Base-by-base conservation (phyloP, 495 filamentous ascomycete species). In the Podospora pseudoanserina region DNA sequence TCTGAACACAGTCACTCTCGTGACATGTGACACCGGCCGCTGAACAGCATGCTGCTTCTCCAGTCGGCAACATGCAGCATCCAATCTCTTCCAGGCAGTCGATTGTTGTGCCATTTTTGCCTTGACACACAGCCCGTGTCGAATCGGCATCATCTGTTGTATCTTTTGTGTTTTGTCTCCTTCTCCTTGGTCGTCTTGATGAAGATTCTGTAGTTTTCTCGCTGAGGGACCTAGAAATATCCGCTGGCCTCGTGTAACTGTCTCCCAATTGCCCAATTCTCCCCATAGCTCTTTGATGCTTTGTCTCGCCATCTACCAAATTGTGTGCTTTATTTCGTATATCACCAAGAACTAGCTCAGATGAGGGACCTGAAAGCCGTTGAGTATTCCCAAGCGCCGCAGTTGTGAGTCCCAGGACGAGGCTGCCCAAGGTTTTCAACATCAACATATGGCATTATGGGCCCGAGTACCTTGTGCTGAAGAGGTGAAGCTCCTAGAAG, bases 371-470 rank as follows among this genome's bases (percentile, higher is more conserved):
- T 13, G 39, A 49, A 2, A 20, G 30, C 59, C 15, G 18, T 20
- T 4, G 0, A 13, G 5, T 27, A 18, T 61, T 18, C 13, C 30
- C 32, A 18, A 49, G 13, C 34, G n/a, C 3, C 16, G 32, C 7
- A 49, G 30, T 32, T 23, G 28, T 39, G 30, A 63, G 61, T 28
- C 61, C 61, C 61, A 63, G 30, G 19, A 63, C 6, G 5, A 63
- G 61, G 61, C 26, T 63, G 19, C 61, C 61, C 2, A 63, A 39
- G 32, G 61, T 27, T 32, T 32, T 63, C 32, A n/a, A 44, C 9
- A 63, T 63, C 32, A 63, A 63, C 61, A 63, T 63, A 32, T 39
- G 7, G 18, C 61, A 63, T 63, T 63, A 27, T 63, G 61, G 15
- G 61, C 32, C 32, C 18, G 28, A 39, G 20, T 23, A 13, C 16